These are phyloP conservation scores for Anethum foeniculum DNA, from an alignment of 140 eudicot species.

Conservation along the genomic window DNA sequence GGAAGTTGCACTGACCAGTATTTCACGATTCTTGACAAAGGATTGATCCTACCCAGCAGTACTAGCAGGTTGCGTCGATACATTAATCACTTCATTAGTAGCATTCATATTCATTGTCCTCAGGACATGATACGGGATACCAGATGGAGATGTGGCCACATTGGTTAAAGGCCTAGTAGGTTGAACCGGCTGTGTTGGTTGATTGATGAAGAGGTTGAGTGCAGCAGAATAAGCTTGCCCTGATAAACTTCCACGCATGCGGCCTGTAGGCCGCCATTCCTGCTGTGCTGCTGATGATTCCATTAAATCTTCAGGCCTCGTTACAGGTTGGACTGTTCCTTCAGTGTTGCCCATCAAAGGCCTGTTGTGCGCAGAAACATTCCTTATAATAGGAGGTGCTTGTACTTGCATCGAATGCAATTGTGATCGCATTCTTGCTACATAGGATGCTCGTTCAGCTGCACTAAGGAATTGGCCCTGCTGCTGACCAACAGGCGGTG, in stretches of 20 bases:
- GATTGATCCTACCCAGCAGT: constrained; percentile 8
- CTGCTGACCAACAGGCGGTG: constrained; percentile 15
- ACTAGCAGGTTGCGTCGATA: constrained; percentile 10
- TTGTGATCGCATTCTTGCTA: constrained; percentile 10
- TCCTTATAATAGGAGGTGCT: constrained; percentile 18
- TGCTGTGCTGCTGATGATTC: constrained; percentile 35
- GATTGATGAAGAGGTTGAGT: constrained; percentile 37
- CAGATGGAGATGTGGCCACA: constrained; percentile 26
- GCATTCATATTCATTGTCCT: constrained; percentile 21
- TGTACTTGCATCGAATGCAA: constrained; percentile 20
- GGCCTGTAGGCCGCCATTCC: constrained; percentile 71
- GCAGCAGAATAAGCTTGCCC: constrained; percentile 64
- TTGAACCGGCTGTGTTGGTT: constrained; percentile 53
- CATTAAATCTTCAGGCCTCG: constrained; percentile 20
- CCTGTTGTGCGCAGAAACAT: constrained; percentile 7
- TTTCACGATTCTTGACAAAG: neutral
- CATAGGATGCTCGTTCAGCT: constrained; percentile 32
- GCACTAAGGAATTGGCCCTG: constrained; percentile 17
- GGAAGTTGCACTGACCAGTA: neutral
- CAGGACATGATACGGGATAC: constrained; percentile 30
- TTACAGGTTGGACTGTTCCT: constrained; percentile 21
- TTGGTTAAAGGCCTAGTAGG: constrained; percentile 47
- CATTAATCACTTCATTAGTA: neutral
- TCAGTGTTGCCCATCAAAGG: constrained; percentile 14
- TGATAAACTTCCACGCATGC: constrained; percentile 77